Evolutionary conservation across 768 basidiomycete genomes (phyloP).

Genomic region (Tremella fuciformis): DNA sequence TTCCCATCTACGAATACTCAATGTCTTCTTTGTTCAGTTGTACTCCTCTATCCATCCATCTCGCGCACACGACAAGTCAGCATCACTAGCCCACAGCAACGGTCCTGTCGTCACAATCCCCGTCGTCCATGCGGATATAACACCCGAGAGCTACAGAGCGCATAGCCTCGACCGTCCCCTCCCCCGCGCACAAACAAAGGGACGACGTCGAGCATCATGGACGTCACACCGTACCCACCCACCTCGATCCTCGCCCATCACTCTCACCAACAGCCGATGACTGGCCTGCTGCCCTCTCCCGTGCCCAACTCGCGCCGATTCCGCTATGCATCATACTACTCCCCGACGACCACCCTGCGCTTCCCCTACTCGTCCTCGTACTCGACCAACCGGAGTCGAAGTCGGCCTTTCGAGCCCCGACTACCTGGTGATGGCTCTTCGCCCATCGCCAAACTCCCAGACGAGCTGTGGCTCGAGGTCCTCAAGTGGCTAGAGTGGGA

Average conservation of each 20-base stretch:
- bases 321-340: conserved; percentile 2
- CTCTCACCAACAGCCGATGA: conserved; percentile 21
- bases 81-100: too few species aligned
- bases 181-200: too few species aligned
- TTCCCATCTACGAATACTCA: too few species aligned
- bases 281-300: conserved; percentile 3
- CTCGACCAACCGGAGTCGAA: conserved; percentile 4
- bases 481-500: conserved; percentile 23
- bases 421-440: conserved; percentile 27
- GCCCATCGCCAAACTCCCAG: conserved; percentile 24
- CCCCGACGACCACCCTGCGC: not conserved
- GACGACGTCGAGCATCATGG: conserved; percentile 15
- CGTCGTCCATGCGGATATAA: too few species aligned
- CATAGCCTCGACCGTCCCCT: too few species aligned
- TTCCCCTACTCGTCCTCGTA: not conserved
- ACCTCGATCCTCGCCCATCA: conserved; percentile 28
- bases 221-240: conserved; percentile 33
- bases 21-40: too few species aligned
- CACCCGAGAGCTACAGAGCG: too few species aligned
- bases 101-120: too few species aligned
- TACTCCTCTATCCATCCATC: too few species aligned
- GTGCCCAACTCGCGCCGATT: conserved; percentile 6
- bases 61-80: too few species aligned
- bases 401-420: conserved; percentile 3
- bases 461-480: conserved; percentile 28